Percentiles rank a stretch among this genome's conserved stretches.
Evolutionary conservation across 1,284 basidiomycete species (phyloP).

Genomic region (Ceratobasidium sp.): DNA sequence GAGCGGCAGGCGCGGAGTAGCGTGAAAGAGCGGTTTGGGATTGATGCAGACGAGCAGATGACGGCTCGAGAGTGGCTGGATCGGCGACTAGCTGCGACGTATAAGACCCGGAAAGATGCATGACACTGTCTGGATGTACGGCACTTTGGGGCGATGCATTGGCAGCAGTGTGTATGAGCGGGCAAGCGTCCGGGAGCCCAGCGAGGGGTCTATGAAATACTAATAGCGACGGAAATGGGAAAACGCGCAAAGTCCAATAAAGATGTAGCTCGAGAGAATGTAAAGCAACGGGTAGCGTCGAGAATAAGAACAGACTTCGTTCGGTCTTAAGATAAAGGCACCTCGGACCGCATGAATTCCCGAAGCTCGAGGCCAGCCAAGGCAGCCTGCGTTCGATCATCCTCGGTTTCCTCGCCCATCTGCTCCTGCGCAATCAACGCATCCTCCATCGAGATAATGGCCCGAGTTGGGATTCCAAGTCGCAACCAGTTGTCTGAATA

Average conservation of each 20-base stretch:
- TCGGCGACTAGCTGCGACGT: slow-evolving; percentile 44
- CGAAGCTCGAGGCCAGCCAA: slow-evolving; percentile 40
- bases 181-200: no score
- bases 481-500: slow-evolving; percentile 43
- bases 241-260: no score
- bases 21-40: slow-evolving; percentile 44
- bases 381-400: slow-evolving; percentile 18
- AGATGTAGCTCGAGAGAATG: neutral
- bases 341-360: slow-evolving; percentile 5
- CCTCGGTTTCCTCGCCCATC: slow-evolving; percentile 30
- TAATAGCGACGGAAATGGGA: no score
- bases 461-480: slow-evolving; percentile 33
- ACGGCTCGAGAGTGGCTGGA: slow-evolving; percentile 48
- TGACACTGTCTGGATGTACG: no score
- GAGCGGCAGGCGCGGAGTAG: slow-evolving; percentile 33
- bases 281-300: neutral
- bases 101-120: slow-evolving; percentile 44
- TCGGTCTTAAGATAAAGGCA: neutral
- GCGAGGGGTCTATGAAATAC: no score
- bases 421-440: slow-evolving; percentile 21
- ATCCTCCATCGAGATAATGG: slow-evolving; percentile 25
- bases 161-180: no score
- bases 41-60: slow-evolving; percentile 45
- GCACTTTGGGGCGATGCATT: no score
- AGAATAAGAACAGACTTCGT: neutral